Evolutionary conservation across 2,329 filamentous ascomycete species (phyloP).

Genomic region (Beauveria australis): DNA sequence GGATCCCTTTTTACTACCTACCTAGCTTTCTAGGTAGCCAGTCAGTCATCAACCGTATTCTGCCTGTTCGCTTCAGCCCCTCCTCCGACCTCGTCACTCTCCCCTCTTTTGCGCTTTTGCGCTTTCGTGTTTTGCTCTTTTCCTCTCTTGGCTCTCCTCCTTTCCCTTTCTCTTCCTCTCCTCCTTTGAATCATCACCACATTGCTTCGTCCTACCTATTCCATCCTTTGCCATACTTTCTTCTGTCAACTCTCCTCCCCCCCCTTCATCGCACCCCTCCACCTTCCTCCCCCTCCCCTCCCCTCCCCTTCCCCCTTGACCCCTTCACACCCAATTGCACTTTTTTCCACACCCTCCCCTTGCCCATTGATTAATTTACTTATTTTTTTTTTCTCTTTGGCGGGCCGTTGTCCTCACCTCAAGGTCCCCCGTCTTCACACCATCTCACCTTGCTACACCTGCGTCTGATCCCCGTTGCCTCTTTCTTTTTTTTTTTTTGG

Average conservation of each 20-base stretch:
- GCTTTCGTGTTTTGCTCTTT: not conserved
- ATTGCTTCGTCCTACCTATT: not conserved
- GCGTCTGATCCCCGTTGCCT: not conserved
- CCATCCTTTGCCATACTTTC: constrained; percentile 7
- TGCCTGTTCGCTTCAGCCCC: not conserved
- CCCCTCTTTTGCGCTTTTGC: not conserved
- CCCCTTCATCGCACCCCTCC: constrained; percentile 2
- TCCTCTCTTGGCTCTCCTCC: not conserved
- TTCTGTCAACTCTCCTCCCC: constrained; percentile 5
- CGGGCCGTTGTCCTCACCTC: constrained; percentile 7
- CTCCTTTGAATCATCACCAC: not conserved
- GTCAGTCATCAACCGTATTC: too few relatives aligned
- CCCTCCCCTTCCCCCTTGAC: not conserved
- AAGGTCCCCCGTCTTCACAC: not conserved
- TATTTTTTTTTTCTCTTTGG: not conserved
- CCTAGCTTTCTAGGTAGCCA: too few relatives aligned
- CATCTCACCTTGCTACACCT: constrained; percentile 9
- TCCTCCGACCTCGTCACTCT: not conserved
- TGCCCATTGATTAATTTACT: not conserved
- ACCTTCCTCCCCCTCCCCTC: not conserved
- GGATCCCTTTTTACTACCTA: too few relatives aligned
- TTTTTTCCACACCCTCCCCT: not conserved
- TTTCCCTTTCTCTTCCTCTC: not conserved
- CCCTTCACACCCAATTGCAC: not conserved
- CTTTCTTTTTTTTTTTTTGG: not conserved